These are phyloP conservation scores for Astrothelium macrocarpum DNA, from an alignment of 495 filamentous ascomycete species.

Conservation along the genomic window DNA sequence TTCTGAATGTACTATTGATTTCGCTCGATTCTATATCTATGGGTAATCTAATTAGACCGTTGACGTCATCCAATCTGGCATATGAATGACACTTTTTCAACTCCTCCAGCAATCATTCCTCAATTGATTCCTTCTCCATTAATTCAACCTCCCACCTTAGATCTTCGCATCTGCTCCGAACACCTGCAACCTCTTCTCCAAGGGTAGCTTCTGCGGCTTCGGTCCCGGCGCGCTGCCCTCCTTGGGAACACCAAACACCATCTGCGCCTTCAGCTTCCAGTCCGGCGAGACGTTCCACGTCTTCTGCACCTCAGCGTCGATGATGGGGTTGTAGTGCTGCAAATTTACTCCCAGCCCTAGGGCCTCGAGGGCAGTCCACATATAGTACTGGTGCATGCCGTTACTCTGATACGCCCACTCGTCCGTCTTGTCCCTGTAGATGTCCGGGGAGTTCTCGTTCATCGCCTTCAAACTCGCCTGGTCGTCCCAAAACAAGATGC, in stretches of 20 bases:
- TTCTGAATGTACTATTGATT: background rate
- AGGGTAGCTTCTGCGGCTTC: constrained; percentile 3
- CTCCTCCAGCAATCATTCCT: constrained; percentile 2
- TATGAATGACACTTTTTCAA: background rate
- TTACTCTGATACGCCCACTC: constrained; percentile 44
- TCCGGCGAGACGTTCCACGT: constrained; percentile 39
- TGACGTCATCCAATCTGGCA: background rate
- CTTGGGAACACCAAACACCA: constrained; percentile 39
- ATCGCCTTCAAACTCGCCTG: constrained; percentile 30
- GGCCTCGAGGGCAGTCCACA: constrained; percentile 44
- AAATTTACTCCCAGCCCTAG: constrained; percentile 47
- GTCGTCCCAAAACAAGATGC: constrained; percentile 49
- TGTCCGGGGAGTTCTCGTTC: constrained; percentile 26
- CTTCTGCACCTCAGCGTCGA: constrained; percentile 37
- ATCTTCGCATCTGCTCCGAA: constrained; percentile 2
- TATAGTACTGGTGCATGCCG: constrained; percentile 48
- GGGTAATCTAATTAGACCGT: background rate
- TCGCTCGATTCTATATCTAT: constrained; percentile 4
- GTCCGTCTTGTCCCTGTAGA: constrained; percentile 38
- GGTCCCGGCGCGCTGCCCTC: background rate
- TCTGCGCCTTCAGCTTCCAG: constrained; percentile 41
- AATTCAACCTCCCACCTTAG: background rate
- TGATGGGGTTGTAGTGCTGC: constrained; percentile 48
- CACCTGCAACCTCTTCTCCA: constrained; percentile 4
- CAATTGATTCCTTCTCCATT: constrained; percentile 6